Evolutionary conservation across 2,329 filamentous ascomycete species (phyloP), one percentile per base, ranked within the genome.

Genomic region (Fusarium tjaetaba): DNA sequence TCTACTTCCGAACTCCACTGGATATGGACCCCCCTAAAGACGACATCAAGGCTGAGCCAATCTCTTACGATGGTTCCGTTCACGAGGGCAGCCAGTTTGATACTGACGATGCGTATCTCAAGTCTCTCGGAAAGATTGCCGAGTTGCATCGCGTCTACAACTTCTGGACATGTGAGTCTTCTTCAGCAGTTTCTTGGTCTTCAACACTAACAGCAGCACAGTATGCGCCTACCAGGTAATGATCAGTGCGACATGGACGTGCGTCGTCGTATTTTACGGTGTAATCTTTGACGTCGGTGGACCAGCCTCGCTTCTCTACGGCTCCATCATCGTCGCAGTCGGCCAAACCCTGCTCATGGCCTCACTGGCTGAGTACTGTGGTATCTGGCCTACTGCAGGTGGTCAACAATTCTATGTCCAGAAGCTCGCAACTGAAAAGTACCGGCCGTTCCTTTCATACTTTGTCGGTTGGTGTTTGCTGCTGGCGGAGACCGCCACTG

Each of bases 201-300:
- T 22, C 13, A 2, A 11, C 1, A 13, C 34, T 55, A 2, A 55
- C 24, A 18, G 20, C 3, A 13, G 13, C 9, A 22, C 14, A 68
- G 65, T 68, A 45, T 68, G 66, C n/a, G 65, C 68, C 9, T 71
- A 71, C 13, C 68, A 71, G 22, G 56, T 71, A 3, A 64, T 71
- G 68, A 71, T 71, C 22, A 65, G 55, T 11, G 68, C 68, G 4
- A 71, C 59, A 41, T 71, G 68, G 68, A 71, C 68, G 11, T 71
- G 68, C 26, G 55, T 65, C 22, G 52, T 71, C 7, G 68, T 71
- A 4, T 38, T 71, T 9, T 71, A 71, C 10, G 56, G 65, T 8
- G 61, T 52, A 10, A 64, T 71, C 1, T 71, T 71, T 5, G 65
- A 70, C 20, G 49, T 71, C 4, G 65, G 68, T 5, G 68, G 68